A percentile compares a stretch with the other conserved stretches of the same genome.
Conservation (phyloP, 2,329 filamentous ascomycete genomes). For the Ophiosphaerella herpotricha region DNA sequence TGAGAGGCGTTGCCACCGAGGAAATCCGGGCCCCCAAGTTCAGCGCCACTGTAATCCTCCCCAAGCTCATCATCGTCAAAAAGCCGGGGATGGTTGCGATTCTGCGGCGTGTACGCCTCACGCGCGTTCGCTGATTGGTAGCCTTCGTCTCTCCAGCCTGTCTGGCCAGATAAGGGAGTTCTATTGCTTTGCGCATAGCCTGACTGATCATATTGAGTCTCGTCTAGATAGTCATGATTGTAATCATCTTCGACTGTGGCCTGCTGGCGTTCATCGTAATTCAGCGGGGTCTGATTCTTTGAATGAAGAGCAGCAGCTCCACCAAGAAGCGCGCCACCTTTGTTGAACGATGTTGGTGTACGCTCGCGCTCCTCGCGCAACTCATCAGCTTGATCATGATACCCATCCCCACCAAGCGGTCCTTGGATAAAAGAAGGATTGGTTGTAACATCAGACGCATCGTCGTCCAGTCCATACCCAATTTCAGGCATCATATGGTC, state of each 20-base stretch:
- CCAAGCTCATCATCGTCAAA: slow-evolving; percentile 62
- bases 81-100: slow-evolving; percentile 52
- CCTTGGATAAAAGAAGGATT: slow-evolving; percentile 85
- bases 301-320: slow-evolving; percentile 56
- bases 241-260: slow-evolving; percentile 47
- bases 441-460: slow-evolving; percentile 70
- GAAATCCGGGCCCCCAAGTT: slow-evolving; percentile 52
- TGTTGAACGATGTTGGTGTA: slow-evolving; percentile 37
- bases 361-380: slow-evolving; percentile 42
- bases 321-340: slow-evolving; percentile 42
- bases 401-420: slow-evolving; percentile 63
- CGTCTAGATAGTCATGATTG: slow-evolving; percentile 37
- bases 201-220: slow-evolving; percentile 41
- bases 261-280: slow-evolving; percentile 38
- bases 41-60: slow-evolving; percentile 54
- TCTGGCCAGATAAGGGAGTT: slow-evolving; percentile 55
- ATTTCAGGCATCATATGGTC: slow-evolving; percentile 77
- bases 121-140: slow-evolving; percentile 80
- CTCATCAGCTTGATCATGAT: slow-evolving; percentile 50
- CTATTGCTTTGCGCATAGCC: slow-evolving; percentile 36
- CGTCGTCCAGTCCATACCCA: slow-evolving; percentile 64
- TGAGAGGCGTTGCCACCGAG: slow-evolving; percentile 53
- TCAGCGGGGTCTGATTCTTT: slow-evolving; percentile 30
- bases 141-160: slow-evolving; percentile 74
- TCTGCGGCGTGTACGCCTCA: slow-evolving; percentile 53